A percentile compares a stretch with the other conserved stretches of the same genome.
Evolutionary conservation across 106 monocot genomes (phyloP).

Genomic region (Amphibolis antarctica): DNA sequence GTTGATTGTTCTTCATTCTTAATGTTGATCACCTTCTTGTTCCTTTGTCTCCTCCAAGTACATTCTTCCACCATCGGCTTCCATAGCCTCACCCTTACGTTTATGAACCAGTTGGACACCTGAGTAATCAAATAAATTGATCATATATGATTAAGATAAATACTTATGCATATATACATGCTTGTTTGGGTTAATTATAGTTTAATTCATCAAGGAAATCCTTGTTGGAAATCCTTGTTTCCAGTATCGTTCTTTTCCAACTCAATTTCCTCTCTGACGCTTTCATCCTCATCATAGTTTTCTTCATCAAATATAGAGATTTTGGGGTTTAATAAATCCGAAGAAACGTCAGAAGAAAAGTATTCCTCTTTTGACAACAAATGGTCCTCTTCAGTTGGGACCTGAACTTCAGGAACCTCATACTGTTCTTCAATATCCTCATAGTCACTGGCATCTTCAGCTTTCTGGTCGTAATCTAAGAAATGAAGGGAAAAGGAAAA

Average conservation of each 20-base stretch:
- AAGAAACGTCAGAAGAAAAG: conserved; percentile 37
- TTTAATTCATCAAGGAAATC: too few species aligned
- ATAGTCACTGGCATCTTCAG: conserved; percentile 94
- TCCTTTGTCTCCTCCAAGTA: too few species aligned
- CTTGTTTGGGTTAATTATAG: too few species aligned
- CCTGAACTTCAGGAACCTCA: conserved; percentile 86
- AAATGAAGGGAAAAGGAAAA: conserved; percentile 7
- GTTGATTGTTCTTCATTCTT: too few species aligned
- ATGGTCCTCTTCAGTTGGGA: conserved; percentile 52
- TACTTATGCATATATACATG: too few species aligned
- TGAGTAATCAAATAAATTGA: too few species aligned
- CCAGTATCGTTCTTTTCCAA: conserved; percentile 22
- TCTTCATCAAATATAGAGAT: conserved; percentile 82
- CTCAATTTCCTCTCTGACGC: conserved; percentile 25
- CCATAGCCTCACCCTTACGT: too few species aligned
- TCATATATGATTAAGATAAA: too few species aligned
- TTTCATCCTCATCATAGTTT: conserved; percentile 96
- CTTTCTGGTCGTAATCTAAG: conserved; percentile 92
- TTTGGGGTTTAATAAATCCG: conserved; percentile 41
- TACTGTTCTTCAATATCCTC: conserved; percentile 98
- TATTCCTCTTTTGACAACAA: conserved; percentile 61
- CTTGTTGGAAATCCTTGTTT: background rate
- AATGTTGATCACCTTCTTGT: too few species aligned
- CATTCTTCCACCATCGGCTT: too few species aligned
- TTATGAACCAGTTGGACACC: too few species aligned